A percentile compares a stretch with the other conserved stretches of the same genome.
These are phyloP conservation scores for Coniochaeta sp. DNA, from an alignment of 2,329 filamentous ascomycete species.

Conservation along the genomic window DNA sequence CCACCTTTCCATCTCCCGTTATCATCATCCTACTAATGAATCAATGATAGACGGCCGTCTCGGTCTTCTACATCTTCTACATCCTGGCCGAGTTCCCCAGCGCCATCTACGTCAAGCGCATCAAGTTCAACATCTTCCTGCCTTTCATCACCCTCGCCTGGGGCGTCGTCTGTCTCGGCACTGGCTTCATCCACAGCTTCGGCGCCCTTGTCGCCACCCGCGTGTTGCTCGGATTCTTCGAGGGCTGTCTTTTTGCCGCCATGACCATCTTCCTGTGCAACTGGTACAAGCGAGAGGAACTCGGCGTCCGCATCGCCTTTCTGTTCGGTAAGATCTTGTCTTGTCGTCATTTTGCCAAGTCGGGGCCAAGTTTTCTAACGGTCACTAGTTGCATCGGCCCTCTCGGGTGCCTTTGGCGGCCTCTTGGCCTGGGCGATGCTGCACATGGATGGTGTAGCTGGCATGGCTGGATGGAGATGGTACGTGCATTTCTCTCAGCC, in stretches of 20 bases:
- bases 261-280: constrained; percentile 20
- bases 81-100: constrained; percentile 19
- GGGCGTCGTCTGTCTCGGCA: constrained; percentile 20
- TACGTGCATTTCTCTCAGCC: background rate
- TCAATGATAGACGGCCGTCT: constrained; percentile 15
- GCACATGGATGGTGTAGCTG: constrained; percentile 19
- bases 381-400: constrained; percentile 13
- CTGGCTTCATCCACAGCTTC: constrained; percentile 19
- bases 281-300: constrained; percentile 24
- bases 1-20: background rate
- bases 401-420: constrained; percentile 20
- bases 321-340: constrained; percentile 18
- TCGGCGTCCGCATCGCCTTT: constrained; percentile 19
- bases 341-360: background rate
- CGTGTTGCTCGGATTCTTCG: constrained; percentile 19
- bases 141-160: constrained; percentile 15
- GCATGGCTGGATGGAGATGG: constrained; percentile 21
- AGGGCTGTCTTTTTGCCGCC: constrained; percentile 22
- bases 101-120: constrained; percentile 16
- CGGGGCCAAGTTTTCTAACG: too few species aligned
- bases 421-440: constrained; percentile 18
- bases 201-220: constrained; percentile 17
- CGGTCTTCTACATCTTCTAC: constrained; percentile 19
- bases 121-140: constrained; percentile 18
- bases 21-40: background rate